Conservation (phyloP, 2,329 filamentous ascomycete genomes). For the Scedosporium apiospermum region DNA sequence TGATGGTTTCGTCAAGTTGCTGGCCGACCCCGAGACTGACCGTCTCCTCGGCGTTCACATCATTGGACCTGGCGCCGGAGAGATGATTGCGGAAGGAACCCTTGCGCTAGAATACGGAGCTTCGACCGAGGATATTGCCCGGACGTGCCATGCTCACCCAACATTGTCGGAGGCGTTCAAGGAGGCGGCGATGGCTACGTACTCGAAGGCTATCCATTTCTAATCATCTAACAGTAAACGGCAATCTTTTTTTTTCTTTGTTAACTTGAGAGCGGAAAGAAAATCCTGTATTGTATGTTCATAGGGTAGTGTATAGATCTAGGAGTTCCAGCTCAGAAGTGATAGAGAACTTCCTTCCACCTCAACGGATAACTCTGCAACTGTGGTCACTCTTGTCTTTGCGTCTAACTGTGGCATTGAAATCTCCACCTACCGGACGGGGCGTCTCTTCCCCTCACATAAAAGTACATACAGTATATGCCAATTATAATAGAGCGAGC, state of each 20-base stretch:
- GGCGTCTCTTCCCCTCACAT: too few relatives aligned
- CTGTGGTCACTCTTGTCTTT: too few relatives aligned
- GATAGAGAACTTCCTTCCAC: not conserved
- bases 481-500: too few relatives aligned
- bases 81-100: conserved; percentile 98
- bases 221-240: conserved; percentile 34
- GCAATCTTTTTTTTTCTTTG: not conserved
- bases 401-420: too few relatives aligned
- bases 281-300: conserved; percentile 4
- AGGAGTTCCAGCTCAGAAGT: conserved; percentile 1
- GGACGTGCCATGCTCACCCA: conserved; percentile 94
- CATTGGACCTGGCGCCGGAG: conserved; percentile 87
- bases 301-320: conserved; percentile 6
- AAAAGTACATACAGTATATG: too few relatives aligned
- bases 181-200: conserved; percentile 97
- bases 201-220: conserved; percentile 92
- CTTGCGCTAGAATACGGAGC: conserved; percentile 95
- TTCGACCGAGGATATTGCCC: conserved; percentile 85
- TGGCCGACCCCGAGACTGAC: conserved; percentile 93
- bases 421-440: too few relatives aligned
- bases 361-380: too few relatives aligned
- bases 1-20: conserved; percentile 94
- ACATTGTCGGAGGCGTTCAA: conserved; percentile 97
- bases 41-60: conserved; percentile 94
- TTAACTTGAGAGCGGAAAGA: not conserved